Evolutionary conservation across 108 stramenopile genomes (phyloP), one percentile per base, ranked within the genome.

Genomic region (Fragilaria crotonensis): DNA sequence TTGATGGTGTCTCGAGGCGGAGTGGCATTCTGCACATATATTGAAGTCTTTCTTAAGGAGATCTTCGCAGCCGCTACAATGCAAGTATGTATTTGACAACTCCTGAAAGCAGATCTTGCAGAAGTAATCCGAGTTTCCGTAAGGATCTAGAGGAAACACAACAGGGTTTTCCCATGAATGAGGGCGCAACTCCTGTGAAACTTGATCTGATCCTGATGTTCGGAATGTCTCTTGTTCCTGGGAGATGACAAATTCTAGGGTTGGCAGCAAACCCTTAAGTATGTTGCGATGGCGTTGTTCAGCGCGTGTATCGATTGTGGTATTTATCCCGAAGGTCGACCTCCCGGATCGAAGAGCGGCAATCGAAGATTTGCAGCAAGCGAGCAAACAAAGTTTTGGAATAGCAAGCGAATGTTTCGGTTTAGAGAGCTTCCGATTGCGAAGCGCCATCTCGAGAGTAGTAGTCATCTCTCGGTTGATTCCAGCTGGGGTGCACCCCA

Each of bases 51-150:
- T 86, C 27, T 67, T 66, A 3, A 95, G 71, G 7, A 95, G 65
- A 19, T 73, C 62, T 63, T 95, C 89, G 55, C 93, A 95, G 4
- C 93, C 93, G 49, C 80, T 76, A 59, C 93, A 95, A 50, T 95
- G 93, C 65, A 82, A 86, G 64, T 90, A 95, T 2, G 79, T 64
- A 63, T 92, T 95, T 11, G 76, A 83, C 36, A 95, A 51, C 54
- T 95, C 94, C 54, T 80, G 73, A 30, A 53, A 48, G 60, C 89
- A 92, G 1, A 81, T 60, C 52, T 70, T 73, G 70, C 90, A 95
- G 25, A 70, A 65, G 57, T 83, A 90, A 45, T 83, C 86, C 23
- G 63, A 63, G 11, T 65, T 58, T 18, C 87, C 83, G 48, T 78
- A 80, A 1, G 78, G 78, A 53, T 80, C 72, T 26, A 79, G 5